phyloP scores from a whole-genome alignment of 1,284 basidiomycete genomes.

The Mixia osmundae region DNA sequence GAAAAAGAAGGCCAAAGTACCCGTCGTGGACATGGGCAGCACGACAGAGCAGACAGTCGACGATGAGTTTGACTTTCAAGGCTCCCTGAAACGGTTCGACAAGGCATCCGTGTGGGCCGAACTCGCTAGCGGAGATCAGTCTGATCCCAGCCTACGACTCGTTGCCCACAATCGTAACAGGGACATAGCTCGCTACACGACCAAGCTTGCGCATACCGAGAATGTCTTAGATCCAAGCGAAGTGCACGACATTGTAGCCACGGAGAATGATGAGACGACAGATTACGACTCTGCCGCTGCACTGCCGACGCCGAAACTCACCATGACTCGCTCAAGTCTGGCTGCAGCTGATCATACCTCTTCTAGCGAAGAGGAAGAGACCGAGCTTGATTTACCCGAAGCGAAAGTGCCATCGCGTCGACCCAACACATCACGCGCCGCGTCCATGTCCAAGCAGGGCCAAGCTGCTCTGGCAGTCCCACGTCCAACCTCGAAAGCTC shows the following conservation, averaged over 20 bases:
- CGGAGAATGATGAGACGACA: constrained; percentile 1
- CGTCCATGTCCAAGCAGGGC: no score
- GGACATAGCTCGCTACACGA: not conserved
- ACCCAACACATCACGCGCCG: no score
- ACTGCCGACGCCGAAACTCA: not conserved
- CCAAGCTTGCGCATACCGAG: constrained; percentile 9
- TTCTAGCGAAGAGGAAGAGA: no score
- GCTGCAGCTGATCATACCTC: no score
- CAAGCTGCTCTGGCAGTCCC: no score
- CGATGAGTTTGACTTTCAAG: constrained; percentile 15
- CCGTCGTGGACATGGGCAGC: no score
- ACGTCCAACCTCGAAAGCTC: no score
- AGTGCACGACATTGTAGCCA: constrained; percentile 1
- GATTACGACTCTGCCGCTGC: no score
- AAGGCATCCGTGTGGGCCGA: constrained; percentile 13
- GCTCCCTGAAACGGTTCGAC: constrained; percentile 12
- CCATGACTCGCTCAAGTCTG: constrained; percentile 1
- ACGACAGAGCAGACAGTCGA: no score
- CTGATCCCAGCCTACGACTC: constrained; percentile 14
- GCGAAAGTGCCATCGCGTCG: no score
- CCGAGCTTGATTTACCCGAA: no score
- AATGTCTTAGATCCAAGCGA: constrained; percentile 5
- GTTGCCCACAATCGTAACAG: constrained; percentile 13
- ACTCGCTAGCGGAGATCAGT: constrained; percentile 11
- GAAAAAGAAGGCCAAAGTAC: no score